Evolutionary conservation across 1,284 basidiomycete species (phyloP), one percentile per base, ranked within the genome.

Genomic region (Cutaneotrichosporon cyanovorans): DNA sequence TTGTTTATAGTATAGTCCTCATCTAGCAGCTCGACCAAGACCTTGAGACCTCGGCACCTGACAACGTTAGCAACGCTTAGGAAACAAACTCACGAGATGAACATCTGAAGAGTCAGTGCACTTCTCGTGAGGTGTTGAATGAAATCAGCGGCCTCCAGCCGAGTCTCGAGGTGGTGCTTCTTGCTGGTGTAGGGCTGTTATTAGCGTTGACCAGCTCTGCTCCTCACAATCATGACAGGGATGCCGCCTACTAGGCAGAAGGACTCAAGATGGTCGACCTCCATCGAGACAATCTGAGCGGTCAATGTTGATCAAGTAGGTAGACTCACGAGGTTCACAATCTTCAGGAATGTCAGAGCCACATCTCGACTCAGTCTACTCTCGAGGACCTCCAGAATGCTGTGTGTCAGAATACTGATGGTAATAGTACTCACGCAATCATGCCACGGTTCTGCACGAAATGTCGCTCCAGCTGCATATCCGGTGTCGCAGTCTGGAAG

Each of bases 181-280:
- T 95, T 96, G 9, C 88, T 90, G 0, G 92, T 93, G 65, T 93
- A 96, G 33, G 82, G 67, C 68, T 72, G 49, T 16, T n/a, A 19
- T 47, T 3, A 48, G 47, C 22, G 7, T 14, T 14, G 23, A 4
- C 36, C 5, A 31, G 23, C 14, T 15, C 16, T n/a, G 12, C 0
- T 39, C 72, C 78, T 51, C 58, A 87, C 87, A 81, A 92, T 90
- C 74, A 92, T 83, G 23, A 92, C 85, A 18, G 89, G 89, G 53
- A 92, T 92, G 20, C 88, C 88, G 36, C 86, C 91, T 58, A 93
- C 88, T 39, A 95, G 74, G 69, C 93, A 97, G 70, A 97, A 89
- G 53, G 89, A 91, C 69, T 98, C 93, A 57, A 97, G 75, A 58
- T 89, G 84, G 11, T 83, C 85, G 37, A 87, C 76, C 60, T 96